Evolutionary conservation across 805 yeast species (phyloP), one percentile per base, ranked within the genome.

Genomic region (Nakazawaea sp.): DNA sequence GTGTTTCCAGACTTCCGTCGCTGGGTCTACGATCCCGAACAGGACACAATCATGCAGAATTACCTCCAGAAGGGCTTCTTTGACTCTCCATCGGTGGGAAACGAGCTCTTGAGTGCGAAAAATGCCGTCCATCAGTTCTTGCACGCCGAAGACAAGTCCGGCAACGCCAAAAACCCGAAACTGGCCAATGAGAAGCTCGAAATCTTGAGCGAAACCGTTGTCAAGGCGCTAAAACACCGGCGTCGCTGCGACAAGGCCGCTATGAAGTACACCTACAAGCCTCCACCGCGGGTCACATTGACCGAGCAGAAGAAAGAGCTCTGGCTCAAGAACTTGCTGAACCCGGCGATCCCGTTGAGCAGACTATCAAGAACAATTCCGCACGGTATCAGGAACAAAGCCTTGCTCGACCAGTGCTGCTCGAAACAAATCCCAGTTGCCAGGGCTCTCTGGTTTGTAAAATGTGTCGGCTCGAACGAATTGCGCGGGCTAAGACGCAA

Each of bases 361-460:
- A 74, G 72, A 42, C 70, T 89, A 4, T 72, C 92, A 2, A 68
- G 84, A 37, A 84, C 88, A 15, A 72, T 90, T 6, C 97, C 98
- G 0, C 96, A 90, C 54, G 97, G 97, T 0, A 73, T 89, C 17
- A 66, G 89, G 45, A 83, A 85, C 52, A 75, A 76, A 45, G 68
- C 71, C 1, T 62, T 90, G 15, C 53, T 90, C 3, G 96, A 88
- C 44, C 84, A 80, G 43, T 71, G 94, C 45, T 70, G 81, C 42
- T 50, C 61, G 18, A 78, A 80, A 50, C 61, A 62, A 24, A 78
- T 90, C 0, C 96, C 97, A 0, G 61, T 82, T 2, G 53, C 72
- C n/a, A 64, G 97, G 42, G 95, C 96, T 0, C 57, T 90, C 2
- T 90, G 98, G 98, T 71, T 92, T 42, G 82, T 90, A 3, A 76